Percentiles rank a stretch among this genome's conserved stretches.
Conservation (phyloP, 2,329 filamentous ascomycete species). For the Monosporascus cannonballus region DNA sequence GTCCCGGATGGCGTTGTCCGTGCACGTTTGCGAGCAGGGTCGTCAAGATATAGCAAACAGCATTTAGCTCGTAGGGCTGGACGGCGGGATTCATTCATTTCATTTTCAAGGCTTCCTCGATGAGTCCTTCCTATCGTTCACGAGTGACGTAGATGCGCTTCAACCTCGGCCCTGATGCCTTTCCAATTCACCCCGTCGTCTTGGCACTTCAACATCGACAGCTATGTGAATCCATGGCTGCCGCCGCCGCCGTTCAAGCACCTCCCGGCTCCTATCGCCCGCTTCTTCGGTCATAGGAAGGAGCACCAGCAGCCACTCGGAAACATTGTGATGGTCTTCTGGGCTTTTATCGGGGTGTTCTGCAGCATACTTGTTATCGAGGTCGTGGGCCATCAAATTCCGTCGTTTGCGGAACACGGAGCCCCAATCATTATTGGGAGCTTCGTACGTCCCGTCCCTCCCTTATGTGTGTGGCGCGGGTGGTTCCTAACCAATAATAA, state of each 20-base stretch:
- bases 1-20: too few relatives aligned
- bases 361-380: conserved; percentile 54
- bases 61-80: too few relatives aligned
- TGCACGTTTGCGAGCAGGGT: too few relatives aligned
- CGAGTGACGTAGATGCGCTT: neutral
- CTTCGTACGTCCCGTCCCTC: conserved; percentile 48
- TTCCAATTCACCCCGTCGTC: conserved; percentile 4
- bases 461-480: conserved; percentile 1
- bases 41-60: too few relatives aligned
- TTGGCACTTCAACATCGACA: conserved; percentile 69
- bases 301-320: conserved; percentile 36
- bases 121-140: conserved; percentile 1
- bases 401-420: conserved; percentile 44
- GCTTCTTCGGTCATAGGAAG: conserved; percentile 60
- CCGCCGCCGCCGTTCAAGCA: conserved; percentile 58
- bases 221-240: conserved; percentile 64
- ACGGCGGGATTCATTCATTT: too few relatives aligned
- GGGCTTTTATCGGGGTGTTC: conserved; percentile 62
- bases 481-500: neutral
- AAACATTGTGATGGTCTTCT: conserved; percentile 53
- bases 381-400: conserved; percentile 47
- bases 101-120: too few relatives aligned
- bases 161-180: neutral
- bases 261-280: conserved; percentile 60
- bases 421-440: conserved; percentile 61